Evolutionary conservation across 805 yeast genomes (phyloP), one percentile per base, ranked within the genome.

Genomic region (Millerozyma miso): DNA sequence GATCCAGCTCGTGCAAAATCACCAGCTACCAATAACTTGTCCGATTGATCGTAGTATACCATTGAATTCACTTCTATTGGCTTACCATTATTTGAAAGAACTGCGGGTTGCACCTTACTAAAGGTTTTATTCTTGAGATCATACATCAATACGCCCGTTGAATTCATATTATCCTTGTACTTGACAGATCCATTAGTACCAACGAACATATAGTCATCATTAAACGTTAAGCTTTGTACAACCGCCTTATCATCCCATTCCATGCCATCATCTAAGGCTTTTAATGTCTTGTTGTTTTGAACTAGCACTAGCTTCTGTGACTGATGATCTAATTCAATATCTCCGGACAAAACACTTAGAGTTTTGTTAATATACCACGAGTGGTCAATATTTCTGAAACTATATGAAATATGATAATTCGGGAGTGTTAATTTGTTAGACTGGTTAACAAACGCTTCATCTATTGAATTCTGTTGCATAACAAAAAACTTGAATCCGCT

Each of bases 21-120:
- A 18, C 97, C 97, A 33, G 85, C 96, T 10, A 86, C 86, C 23
- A 82, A 68, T 19, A 88, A 62, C 39, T 56, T 51, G n/a, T 55
- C 49, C 4, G 51, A 56, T 19, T 55, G 52, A 35, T 66, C 71
- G 44, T 62, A 60, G 31, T 59, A 55, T 3, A 58, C 72, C 41
- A 71, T 52, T 4, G 71, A 51, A 42, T 63, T 68, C n/a, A 71
- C 63, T 8, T 47, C 37, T 16, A 68, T 59, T 1, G 77, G 59
- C 5, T 58, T 54, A n/a, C 67, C 63, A 3, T 65, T 62, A 8
- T 68, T 58, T 2, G 74, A 59, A 18, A 80, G 56, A 14, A 60
- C 57, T 0, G 80, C 73, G 13, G 84, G 83, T 52, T 79, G 84
- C 33, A 60, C 52, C 3, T 61, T 50, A 0, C 79, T 55, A 19